These are phyloP conservation scores for Neofusicoccum umdonicola DNA, from an alignment of 2,329 filamentous ascomycete genomes.

Conservation along the genomic window DNA sequence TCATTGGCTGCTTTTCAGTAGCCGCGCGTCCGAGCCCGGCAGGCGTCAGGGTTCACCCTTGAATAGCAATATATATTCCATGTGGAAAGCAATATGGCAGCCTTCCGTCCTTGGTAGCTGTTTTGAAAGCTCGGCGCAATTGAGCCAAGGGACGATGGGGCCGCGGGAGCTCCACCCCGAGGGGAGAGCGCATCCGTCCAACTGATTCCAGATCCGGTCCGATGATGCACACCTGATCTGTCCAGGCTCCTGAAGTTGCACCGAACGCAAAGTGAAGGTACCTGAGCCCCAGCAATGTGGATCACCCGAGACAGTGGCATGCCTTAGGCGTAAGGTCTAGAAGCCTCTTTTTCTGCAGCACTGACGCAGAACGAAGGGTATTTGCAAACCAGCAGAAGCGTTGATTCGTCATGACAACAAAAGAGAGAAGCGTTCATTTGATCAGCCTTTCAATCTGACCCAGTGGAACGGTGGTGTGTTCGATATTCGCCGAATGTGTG, in stretches of 20 bases:
- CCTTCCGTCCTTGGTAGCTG: background rate
- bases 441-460: slow-evolving; percentile 7
- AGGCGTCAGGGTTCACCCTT: background rate
- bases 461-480: slow-evolving; percentile 6
- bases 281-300: background rate
- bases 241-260: background rate
- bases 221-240: background rate
- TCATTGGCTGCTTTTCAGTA: background rate
- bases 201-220: background rate
- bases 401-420: background rate
- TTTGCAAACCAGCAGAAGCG: background rate
- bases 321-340: background rate
- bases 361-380: background rate
- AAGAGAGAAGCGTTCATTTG: background rate
- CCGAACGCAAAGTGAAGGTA: background rate
- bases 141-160: background rate
- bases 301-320: background rate
- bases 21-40: background rate
- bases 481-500: background rate
- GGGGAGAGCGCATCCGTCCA: background rate
- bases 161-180: background rate
- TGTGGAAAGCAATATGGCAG: background rate
- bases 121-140: background rate
- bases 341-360: background rate
- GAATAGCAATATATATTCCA: background rate